These are phyloP conservation scores for Clarireedia hainanense DNA, from an alignment of 2,329 filamentous ascomycete genomes.

Conservation along the genomic window DNA sequence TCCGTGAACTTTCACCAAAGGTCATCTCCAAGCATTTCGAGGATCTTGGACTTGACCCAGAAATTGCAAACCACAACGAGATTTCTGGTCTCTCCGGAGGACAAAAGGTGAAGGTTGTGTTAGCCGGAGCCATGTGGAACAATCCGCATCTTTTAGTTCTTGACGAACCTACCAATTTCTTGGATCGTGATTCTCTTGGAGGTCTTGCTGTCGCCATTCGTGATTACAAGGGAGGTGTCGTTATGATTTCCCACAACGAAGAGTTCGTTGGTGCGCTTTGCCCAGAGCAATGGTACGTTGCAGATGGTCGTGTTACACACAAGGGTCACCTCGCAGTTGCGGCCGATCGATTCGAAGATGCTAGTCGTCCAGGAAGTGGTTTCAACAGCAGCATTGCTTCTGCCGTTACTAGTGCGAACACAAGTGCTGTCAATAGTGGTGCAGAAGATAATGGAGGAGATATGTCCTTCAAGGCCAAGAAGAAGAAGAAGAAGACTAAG, in stretches of 20 bases:
- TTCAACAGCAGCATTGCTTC: constrained; percentile 48
- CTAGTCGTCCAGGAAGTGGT: constrained; percentile 53
- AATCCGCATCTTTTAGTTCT: constrained; percentile 96
- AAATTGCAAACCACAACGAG: constrained; percentile 98
- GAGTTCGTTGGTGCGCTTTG: constrained; percentile 96
- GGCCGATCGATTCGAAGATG: constrained; percentile 81
- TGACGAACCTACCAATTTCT: constrained; percentile 98
- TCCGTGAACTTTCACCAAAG: constrained; percentile 85
- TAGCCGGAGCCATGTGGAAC: constrained; percentile 97
- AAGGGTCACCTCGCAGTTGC: constrained; percentile 69
- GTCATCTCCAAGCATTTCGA: constrained; percentile 98
- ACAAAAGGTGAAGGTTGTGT: constrained; percentile 98
- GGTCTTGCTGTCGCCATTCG: constrained; percentile 96
- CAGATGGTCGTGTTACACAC: constrained; percentile 77
- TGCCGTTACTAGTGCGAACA: constrained; percentile 46
- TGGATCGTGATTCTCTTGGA: constrained; percentile 94
- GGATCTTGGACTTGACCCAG: constrained; percentile 88
- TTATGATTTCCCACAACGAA: constrained; percentile 99
- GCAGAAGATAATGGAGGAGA: constrained; percentile 65
- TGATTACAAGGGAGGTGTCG: constrained; percentile 95
- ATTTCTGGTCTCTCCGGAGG: constrained; percentile 93
- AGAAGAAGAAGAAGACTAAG: constrained; percentile 99
- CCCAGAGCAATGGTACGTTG: constrained; percentile 93
- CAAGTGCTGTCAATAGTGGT: constrained; percentile 70
- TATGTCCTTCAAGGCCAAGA: constrained; percentile 81